These are phyloP conservation scores for Hymenoscyphus fraxineus DNA, from an alignment of 2,329 filamentous ascomycete species.

Conservation along the genomic window DNA sequence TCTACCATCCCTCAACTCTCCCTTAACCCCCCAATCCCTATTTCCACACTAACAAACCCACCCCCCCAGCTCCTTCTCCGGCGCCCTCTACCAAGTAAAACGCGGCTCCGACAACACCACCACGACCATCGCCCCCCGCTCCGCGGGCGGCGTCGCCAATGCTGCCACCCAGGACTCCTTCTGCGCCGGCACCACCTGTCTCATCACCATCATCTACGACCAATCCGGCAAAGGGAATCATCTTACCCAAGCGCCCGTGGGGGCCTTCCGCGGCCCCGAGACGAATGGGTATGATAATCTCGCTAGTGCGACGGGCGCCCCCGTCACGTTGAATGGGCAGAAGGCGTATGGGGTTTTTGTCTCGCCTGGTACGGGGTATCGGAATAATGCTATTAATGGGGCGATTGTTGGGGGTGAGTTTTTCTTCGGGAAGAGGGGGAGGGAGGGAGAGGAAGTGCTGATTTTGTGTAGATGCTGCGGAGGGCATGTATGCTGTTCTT, in stretches of 20 bases:
- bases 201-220: constrained; percentile 63
- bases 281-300: constrained; percentile 56
- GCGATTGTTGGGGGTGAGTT: constrained; percentile 43
- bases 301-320: constrained; percentile 56
- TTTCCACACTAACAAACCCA: no score
- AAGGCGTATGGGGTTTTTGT: constrained; percentile 63
- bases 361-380: constrained; percentile 59
- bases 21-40: no score
- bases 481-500: constrained; percentile 59
- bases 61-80: constrained; percentile 41
- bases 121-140: constrained; percentile 41
- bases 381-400: constrained; percentile 51
- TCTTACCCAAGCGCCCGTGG: constrained; percentile 58
- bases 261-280: constrained; percentile 53
- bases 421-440: no score
- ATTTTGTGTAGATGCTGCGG: constrained; percentile 41
- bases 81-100: constrained; percentile 56
- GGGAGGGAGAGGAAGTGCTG: no score
- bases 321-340: constrained; percentile 56
- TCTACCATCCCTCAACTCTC: no score
- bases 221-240: constrained; percentile 61
- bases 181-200: constrained; percentile 56
- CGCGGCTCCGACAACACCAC: constrained; percentile 47
- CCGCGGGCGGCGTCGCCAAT: constrained; percentile 60
- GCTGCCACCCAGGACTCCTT: constrained; percentile 58